Conservation (phyloP, 2,329 filamentous ascomycete genomes). For the Colletotrichum scovillei region DNA sequence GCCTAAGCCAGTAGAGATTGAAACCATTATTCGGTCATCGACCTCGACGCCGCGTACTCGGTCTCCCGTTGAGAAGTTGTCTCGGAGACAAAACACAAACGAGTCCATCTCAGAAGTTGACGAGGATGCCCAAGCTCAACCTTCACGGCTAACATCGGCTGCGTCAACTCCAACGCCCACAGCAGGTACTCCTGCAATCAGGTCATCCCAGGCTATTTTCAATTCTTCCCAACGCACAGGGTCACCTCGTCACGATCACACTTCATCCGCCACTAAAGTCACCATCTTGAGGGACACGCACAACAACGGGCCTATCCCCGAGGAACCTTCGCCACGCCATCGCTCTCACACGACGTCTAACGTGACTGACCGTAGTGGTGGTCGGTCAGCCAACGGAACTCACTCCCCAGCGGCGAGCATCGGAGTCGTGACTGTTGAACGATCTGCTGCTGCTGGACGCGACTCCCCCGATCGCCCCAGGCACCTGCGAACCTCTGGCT, state of each 20-base stretch:
- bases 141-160: slow-evolving; percentile 7
- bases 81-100: slow-evolving; percentile 41
- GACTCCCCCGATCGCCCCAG: slow-evolving; percentile 41
- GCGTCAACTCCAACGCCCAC: slow-evolving; percentile 21
- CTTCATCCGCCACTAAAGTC: slow-evolving; percentile 46
- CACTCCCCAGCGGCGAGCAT: slow-evolving; percentile 43
- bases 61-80: slow-evolving; percentile 46
- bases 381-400: slow-evolving; percentile 16
- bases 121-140: slow-evolving; percentile 44
- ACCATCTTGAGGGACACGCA: slow-evolving; percentile 46
- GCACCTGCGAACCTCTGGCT: slow-evolving; percentile 60
- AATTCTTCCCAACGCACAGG: slow-evolving; percentile 32
- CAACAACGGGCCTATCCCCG: slow-evolving; percentile 46
- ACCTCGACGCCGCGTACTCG: slow-evolving; percentile 40
- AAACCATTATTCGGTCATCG: slow-evolving; percentile 31
- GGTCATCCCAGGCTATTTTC: slow-evolving; percentile 38
- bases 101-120: slow-evolving; percentile 58
- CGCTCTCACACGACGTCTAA: slow-evolving; percentile 24
- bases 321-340: slow-evolving; percentile 49
- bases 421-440: slow-evolving; percentile 54
- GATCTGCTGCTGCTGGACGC: slow-evolving; percentile 30
- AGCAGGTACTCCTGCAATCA: slow-evolving; percentile 22
- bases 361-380: slow-evolving; percentile 38
- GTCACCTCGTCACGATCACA: slow-evolving; percentile 37
- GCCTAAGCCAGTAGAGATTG: slow-evolving; percentile 39